A percentile compares a stretch with the other conserved stretches of the same genome.
phyloP scores from a whole-genome alignment of 164 flowering plant genomes.

The Tetracentron sinense region DNA sequence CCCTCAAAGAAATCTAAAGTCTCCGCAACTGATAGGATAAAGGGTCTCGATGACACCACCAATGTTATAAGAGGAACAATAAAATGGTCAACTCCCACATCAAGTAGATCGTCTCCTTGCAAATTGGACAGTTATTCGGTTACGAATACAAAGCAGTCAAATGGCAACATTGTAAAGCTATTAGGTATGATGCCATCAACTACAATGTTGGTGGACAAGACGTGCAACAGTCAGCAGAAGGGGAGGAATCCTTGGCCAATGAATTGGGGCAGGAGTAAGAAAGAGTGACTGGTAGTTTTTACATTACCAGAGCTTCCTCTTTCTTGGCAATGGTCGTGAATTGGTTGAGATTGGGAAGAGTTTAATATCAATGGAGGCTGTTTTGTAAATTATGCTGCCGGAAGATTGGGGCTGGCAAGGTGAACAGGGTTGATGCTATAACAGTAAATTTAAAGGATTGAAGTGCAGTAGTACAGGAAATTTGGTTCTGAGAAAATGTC shows the following conservation, averaged over 20 bases:
- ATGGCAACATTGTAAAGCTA: conserved; percentile 27
- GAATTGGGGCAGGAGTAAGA: conserved; percentile 41
- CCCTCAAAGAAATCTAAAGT: conserved; percentile 51
- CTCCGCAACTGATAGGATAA: conserved; percentile 26
- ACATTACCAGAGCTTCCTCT: not conserved
- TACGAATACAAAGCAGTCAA: conserved; percentile 28
- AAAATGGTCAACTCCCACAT: conserved; percentile 46
- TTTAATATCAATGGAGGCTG: not conserved
- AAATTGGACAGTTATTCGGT: conserved; percentile 33
- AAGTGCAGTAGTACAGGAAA: not conserved
- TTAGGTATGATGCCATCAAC: conserved; percentile 39
- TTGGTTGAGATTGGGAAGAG: not conserved
- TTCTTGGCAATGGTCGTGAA: conserved; percentile 3
- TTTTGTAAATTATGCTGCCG: conserved; percentile 17
- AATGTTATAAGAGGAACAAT: conserved; percentile 30
- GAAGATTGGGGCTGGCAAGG: conserved; percentile 6
- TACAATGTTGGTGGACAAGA: conserved; percentile 28
- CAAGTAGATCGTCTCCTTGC: conserved; percentile 53
- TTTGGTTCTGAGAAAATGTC: not conserved
- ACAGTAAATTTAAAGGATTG: conserved; percentile 10
- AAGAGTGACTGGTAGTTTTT: conserved; percentile 7
- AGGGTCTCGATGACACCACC: conserved; percentile 22
- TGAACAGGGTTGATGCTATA: no score
- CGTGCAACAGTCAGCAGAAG: conserved; percentile 40
- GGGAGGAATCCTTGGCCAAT: conserved; percentile 31